Evolutionary conservation across 2,329 filamentous ascomycete species (phyloP).

Genomic region (Colletotrichum graminicola): DNA sequence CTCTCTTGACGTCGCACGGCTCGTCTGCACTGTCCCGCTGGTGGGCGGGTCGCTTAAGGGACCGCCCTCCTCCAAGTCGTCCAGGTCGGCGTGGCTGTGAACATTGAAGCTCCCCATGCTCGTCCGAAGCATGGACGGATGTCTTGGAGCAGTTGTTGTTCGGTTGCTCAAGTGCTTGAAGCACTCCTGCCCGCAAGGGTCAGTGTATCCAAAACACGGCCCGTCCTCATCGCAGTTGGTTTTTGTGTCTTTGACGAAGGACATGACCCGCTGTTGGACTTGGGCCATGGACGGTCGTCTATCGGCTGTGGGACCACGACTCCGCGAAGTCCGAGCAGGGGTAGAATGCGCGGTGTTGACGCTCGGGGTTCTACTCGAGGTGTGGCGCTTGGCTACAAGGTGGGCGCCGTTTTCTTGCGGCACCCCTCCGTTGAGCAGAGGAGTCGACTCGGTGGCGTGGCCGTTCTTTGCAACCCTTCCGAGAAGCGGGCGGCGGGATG

Average conservation of each 20-base stretch:
- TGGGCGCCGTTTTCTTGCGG: constrained; percentile 46
- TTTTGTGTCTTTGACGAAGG: constrained; percentile 75
- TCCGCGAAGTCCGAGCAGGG: constrained; percentile 39
- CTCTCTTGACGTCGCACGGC: constrained; percentile 56
- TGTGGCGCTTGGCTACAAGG: constrained; percentile 47
- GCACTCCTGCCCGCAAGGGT: constrained; percentile 75
- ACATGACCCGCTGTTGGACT: constrained; percentile 69
- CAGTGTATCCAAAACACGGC: constrained; percentile 73
- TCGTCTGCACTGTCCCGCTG: constrained; percentile 53
- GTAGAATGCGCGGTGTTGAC: constrained; percentile 31
- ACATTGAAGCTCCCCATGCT: constrained; percentile 53
- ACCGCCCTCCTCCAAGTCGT: constrained; percentile 49
- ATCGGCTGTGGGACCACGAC: constrained; percentile 49
- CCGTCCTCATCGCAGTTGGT: constrained; percentile 71
- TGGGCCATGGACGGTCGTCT: constrained; percentile 67
- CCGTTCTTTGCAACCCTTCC: constrained; percentile 39
- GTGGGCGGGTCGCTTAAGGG: constrained; percentile 48
- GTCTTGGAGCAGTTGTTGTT: constrained; percentile 50
- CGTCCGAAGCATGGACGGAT: constrained; percentile 56
- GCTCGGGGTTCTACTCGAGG: constrained; percentile 48
- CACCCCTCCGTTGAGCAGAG: constrained; percentile 55
- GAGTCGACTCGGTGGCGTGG: constrained; percentile 60
- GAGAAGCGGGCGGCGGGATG: constrained; percentile 46
- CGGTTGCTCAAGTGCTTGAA: constrained; percentile 68
- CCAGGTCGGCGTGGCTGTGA: constrained; percentile 46